These are phyloP conservation scores for Blastocystis sp. DNA, from an alignment of 352 stramenopile genomes.

Conservation along the genomic window DNA sequence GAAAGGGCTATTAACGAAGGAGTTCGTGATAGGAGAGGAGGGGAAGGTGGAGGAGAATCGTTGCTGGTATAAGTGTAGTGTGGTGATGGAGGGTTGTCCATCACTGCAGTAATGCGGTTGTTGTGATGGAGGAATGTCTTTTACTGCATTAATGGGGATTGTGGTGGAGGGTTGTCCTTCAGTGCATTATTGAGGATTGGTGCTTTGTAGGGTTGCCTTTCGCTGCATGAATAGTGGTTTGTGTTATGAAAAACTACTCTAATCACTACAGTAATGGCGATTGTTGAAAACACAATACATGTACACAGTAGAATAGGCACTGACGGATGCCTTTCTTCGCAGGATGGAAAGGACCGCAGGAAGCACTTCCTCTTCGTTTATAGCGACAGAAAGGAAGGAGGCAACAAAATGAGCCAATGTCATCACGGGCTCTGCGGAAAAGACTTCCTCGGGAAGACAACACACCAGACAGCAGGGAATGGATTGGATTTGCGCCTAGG, in stretches of 20 bases:
- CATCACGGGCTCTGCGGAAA: background rate
- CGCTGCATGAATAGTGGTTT: background rate
- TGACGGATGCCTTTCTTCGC: background rate
- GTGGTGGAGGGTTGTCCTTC: background rate
- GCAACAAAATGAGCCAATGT: background rate
- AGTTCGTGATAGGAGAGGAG: background rate
- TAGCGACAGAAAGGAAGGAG: background rate
- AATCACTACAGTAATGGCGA: background rate
- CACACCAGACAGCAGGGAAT: slow-evolving; percentile 1
- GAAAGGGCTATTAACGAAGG: background rate
- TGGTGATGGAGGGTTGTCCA: slow-evolving; percentile 22
- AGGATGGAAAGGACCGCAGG: background rate
- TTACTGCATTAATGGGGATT: background rate
- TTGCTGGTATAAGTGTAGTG: slow-evolving; percentile 15
- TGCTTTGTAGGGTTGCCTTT: background rate
- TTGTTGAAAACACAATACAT: slow-evolving; percentile 13
- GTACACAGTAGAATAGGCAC: slow-evolving; percentile 34
- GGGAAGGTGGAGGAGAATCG: background rate
- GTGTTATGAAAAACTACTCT: background rate
- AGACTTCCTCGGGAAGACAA: slow-evolving; percentile 10
- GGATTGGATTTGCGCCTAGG: background rate
- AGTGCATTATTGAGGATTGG: background rate
- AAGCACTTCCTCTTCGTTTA: background rate
- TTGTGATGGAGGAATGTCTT: background rate
- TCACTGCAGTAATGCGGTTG: background rate